Evolutionary conservation across 108 stramenopile genomes (phyloP).

Genomic region (Cyclotella atomus): DNA sequence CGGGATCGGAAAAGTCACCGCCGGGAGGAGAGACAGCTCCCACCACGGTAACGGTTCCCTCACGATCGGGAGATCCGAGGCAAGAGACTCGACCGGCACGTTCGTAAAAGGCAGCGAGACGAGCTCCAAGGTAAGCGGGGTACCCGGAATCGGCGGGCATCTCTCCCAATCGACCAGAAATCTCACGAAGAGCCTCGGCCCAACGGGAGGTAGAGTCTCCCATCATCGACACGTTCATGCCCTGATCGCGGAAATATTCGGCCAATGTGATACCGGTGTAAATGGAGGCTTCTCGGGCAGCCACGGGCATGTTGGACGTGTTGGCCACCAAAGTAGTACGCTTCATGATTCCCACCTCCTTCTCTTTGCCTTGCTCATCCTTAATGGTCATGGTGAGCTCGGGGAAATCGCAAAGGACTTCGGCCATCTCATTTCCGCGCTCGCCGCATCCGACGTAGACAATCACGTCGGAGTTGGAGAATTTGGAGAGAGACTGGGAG

Average conservation of each 20-base stretch:
- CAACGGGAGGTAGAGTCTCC: conserved; percentile 99
- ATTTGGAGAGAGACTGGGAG: conserved; percentile 98
- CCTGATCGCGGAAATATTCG: conserved; percentile 99
- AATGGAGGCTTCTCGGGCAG: conserved; percentile 99
- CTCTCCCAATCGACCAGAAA: conserved; percentile 99
- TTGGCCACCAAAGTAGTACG: conserved; percentile 99
- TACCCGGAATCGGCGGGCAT: conserved; percentile 99
- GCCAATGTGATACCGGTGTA: conserved; percentile 99
- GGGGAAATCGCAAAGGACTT: conserved; percentile 99
- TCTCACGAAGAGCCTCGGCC: conserved; percentile 99
- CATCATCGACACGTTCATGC: conserved; percentile 99
- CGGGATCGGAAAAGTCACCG: conserved; percentile 99
- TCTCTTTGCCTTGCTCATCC: conserved; percentile 81
- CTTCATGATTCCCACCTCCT: conserved; percentile 99
- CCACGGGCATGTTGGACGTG: conserved; percentile 99
- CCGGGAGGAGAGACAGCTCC: conserved; percentile 99
- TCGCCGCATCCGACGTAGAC: conserved; percentile 93
- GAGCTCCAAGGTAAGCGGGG: conserved; percentile 99
- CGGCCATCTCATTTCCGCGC: conserved; percentile 99
- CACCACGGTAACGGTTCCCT: conserved; percentile 98
- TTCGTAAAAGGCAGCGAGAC: conserved; percentile 99
- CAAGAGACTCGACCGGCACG: conserved; percentile 98
- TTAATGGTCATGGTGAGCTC: conserved; percentile 97
- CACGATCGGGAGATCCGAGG: conserved; percentile 96
- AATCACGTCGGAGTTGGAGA: conserved; percentile 94